These are phyloP conservation scores for Vaccinium vitisidaea DNA, from an alignment of 148 eudicot species.

Conservation along the genomic window DNA sequence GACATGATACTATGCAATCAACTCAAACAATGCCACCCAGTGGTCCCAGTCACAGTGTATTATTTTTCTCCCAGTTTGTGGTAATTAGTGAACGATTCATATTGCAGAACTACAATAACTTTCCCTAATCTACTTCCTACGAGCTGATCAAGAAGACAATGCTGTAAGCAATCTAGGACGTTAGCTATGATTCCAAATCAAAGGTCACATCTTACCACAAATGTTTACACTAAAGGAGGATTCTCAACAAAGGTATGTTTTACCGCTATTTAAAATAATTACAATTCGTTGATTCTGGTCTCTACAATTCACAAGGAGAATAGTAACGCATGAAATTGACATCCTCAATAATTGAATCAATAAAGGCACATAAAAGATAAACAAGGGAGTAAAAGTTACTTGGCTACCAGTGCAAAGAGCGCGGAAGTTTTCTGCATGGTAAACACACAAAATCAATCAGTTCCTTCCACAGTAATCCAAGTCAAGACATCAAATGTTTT, in stretches of 20 bases:
- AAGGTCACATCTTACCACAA: neutral
- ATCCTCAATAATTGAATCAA: neutral
- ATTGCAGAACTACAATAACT: neutral
- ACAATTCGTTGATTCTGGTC: neutral
- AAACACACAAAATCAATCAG: conserved; percentile 15
- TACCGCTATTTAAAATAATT: neutral
- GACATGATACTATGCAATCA: neutral
- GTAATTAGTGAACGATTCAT: neutral
- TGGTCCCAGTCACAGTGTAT: neutral
- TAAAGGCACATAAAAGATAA: neutral
- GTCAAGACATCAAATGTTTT: neutral
- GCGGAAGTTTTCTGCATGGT: conserved; percentile 89
- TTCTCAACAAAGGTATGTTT: neutral
- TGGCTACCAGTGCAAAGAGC: conserved; percentile 99
- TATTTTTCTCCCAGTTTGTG: neutral
- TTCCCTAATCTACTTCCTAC: neutral
- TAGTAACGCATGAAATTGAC: neutral
- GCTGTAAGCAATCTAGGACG: neutral
- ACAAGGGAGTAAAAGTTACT: conserved; percentile 52
- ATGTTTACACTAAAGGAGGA: no score
- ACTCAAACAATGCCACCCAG: neutral
- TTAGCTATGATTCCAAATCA: neutral
- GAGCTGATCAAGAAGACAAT: neutral
- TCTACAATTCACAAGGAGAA: neutral
- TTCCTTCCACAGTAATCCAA: neutral